These are phyloP conservation scores for Blastobotrys raffinosifermentans DNA, from an alignment of 1,139 yeast species.

Conservation along the genomic window DNA sequence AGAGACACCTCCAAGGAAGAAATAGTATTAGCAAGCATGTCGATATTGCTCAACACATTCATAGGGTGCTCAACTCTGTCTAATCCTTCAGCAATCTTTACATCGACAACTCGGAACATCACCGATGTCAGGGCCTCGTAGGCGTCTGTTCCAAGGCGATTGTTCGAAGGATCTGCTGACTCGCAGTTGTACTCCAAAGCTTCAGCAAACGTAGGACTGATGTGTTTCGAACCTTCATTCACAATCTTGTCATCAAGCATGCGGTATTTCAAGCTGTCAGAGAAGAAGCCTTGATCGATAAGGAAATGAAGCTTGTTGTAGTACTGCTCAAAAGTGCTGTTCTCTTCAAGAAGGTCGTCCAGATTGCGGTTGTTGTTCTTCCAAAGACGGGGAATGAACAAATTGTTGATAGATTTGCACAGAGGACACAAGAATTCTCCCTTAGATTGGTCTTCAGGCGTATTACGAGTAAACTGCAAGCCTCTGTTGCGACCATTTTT, in stretches of 20 bases:
- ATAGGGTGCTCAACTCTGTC: not conserved
- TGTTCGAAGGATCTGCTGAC: not conserved
- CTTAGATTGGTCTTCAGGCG: slow-evolving; percentile 67
- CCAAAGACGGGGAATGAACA: slow-evolving; percentile 69
- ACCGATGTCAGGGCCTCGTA: slow-evolving; percentile 1
- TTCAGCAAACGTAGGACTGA: slow-evolving; percentile 4
- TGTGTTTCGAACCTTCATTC: slow-evolving; percentile 6
- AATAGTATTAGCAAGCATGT: slow-evolving; percentile 46
- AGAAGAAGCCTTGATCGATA: not conserved
- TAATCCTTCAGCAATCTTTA: slow-evolving; percentile 1
- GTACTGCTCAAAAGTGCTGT: slow-evolving; percentile 2
- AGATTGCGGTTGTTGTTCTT: slow-evolving; percentile 19
- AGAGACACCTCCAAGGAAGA: slow-evolving; percentile 61
- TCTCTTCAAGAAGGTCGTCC: slow-evolving; percentile 5
- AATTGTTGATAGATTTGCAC: slow-evolving; percentile 80
- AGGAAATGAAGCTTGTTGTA: not conserved
- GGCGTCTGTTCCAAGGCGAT: not conserved
- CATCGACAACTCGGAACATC: slow-evolving; percentile 1
- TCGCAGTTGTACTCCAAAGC: slow-evolving; percentile 1
- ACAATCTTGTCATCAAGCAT: slow-evolving; percentile 2
- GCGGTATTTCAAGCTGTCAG: slow-evolving; percentile 1
- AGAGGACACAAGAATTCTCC: slow-evolving; percentile 84
- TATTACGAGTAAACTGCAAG: slow-evolving; percentile 70
- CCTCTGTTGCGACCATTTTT: slow-evolving; percentile 49
- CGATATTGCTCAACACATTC: slow-evolving; percentile 4